Base-by-base conservation (phyloP, 2,329 filamentous ascomycete genomes). In the Ophiosphaerella korrae region DNA sequence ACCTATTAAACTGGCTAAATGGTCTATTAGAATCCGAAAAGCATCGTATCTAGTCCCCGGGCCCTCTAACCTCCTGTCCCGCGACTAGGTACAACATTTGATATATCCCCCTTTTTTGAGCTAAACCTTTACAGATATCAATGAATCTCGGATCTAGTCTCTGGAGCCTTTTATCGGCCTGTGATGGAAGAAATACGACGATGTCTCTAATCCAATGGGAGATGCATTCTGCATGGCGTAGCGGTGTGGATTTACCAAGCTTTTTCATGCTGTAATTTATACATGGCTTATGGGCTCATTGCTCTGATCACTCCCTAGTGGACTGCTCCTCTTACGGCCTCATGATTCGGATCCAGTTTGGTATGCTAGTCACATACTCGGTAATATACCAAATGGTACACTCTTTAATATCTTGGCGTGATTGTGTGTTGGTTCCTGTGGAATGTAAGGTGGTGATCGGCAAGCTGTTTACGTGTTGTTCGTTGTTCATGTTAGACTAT, bases 21-120 rank as follows among this genome's bases (percentile, higher is more conserved):
- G 29, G 6, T 50, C 23, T 37, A 68, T 72, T 21, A 90, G 88
- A 90, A 77, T 89, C 85, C 72, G 88, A 90, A 71, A 90, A 90
- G 75, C 88, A 90, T 75, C 84, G 88, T 39, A 85, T 88, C 62
- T 89, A 78, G 47, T 21, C 18, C 18, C 3, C 18, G 3, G 18
- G 2, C 18, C 18, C 18, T 21, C 3, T 21, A 21, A 21, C 18
- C 18, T 21, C 18, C 18, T 21, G 18, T 21, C 18, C 18, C 18
- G 18, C 5, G 18, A 21, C 18, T 21, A 21, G 18, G 18, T 21
- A 21, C 18, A 21, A 21, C 18, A 21, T 21, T 21, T 21, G 18
- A 21, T 21, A 21, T 21, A 21, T 21, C 18, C 18, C 18, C 18
- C 2, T 21, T 21, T 21, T 21, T 21, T 21, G 18, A 21, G 18